A percentile compares a stretch with the other conserved stretches of the same genome.
Conservation (phyloP, 805 yeast genomes). For the Barnettozyma wickerhamii region DNA sequence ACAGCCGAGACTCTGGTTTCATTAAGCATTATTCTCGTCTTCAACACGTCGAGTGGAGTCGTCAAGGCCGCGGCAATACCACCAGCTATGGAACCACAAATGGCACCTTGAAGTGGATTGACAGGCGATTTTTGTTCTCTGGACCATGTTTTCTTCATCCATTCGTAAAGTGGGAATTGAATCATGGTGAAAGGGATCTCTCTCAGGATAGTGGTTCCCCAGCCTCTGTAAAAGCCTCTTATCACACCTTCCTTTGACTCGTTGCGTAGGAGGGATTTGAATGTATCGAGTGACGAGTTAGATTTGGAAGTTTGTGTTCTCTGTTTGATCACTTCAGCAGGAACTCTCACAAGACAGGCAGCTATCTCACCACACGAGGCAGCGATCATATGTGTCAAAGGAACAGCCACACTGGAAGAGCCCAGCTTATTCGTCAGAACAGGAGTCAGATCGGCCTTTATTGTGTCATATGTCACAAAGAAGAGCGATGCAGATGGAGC, state of each 20-base stretch:
- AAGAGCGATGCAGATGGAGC: constrained; percentile 85
- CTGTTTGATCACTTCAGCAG: constrained; percentile 95
- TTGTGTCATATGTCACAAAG: constrained; percentile 78
- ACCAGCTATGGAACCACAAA: constrained; percentile 81
- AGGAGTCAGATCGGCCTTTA: constrained; percentile 48
- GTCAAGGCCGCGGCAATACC: constrained; percentile 79
- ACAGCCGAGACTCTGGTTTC: constrained; percentile 42
- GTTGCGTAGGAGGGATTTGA: constrained; percentile 57
- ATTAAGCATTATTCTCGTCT: constrained; percentile 82
- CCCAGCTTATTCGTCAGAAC: constrained; percentile 24
- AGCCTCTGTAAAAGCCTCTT: constrained; percentile 85
- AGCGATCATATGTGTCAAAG: constrained; percentile 72
- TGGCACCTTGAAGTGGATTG: constrained; percentile 72
- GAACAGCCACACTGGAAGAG: constrained; percentile 27
- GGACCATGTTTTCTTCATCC: constrained; percentile 61
- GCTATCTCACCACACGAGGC: constrained; percentile 90
- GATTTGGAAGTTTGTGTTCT: constrained; percentile 74
- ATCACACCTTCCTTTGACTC: constrained; percentile 62
- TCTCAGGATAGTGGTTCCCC: constrained; percentile 86
- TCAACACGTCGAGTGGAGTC: constrained; percentile 75
- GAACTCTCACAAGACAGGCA: constrained; percentile 93
- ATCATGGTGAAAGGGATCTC: constrained; percentile 96
- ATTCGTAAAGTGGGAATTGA: constrained; percentile 92
- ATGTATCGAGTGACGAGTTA: constrained; percentile 68
- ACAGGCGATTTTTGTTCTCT: constrained; percentile 35